Evolutionary conservation across 2,329 filamentous ascomycete genomes (phyloP).

Genomic region (Apiospora hydei): DNA sequence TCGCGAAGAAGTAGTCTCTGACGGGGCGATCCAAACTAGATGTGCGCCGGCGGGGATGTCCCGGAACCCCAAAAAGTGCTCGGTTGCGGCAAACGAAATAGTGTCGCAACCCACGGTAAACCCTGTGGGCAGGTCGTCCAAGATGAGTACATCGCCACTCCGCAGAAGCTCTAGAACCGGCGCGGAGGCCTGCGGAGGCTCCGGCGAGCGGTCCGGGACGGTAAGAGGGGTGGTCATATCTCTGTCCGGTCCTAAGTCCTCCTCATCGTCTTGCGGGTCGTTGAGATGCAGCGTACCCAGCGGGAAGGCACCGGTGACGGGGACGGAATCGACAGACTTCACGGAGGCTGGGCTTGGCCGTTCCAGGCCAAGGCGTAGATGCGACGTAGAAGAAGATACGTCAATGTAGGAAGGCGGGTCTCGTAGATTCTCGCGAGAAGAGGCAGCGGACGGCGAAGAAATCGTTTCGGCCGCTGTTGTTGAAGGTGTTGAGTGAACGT

Average conservation of each 20-base stretch:
- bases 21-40: constrained; percentile 65
- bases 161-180: constrained; percentile 39
- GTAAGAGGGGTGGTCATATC: constrained; percentile 30
- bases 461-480: not conserved
- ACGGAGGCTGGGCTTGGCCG: constrained; percentile 29
- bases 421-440: not conserved
- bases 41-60: constrained; percentile 64
- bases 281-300: constrained; percentile 34
- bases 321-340: constrained; percentile 43
- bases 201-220: constrained; percentile 30
- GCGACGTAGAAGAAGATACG: not conserved
- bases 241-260: constrained; percentile 7
- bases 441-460: not conserved
- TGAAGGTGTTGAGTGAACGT: constrained; percentile 1
- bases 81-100: constrained; percentile 53
- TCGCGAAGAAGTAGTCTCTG: constrained; percentile 55
- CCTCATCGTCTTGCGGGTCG: constrained; percentile 26
- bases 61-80: constrained; percentile 59
- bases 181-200: constrained; percentile 31
- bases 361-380: not conserved
- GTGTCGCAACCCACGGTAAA: constrained; percentile 63
- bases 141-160: constrained; percentile 58
- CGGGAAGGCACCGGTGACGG: constrained; percentile 41
- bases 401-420: not conserved
- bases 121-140: constrained; percentile 58